These are phyloP conservation scores for Vitis hybrid DNA, from an alignment of 177 flowering plant species.

Conservation along the genomic window DNA sequence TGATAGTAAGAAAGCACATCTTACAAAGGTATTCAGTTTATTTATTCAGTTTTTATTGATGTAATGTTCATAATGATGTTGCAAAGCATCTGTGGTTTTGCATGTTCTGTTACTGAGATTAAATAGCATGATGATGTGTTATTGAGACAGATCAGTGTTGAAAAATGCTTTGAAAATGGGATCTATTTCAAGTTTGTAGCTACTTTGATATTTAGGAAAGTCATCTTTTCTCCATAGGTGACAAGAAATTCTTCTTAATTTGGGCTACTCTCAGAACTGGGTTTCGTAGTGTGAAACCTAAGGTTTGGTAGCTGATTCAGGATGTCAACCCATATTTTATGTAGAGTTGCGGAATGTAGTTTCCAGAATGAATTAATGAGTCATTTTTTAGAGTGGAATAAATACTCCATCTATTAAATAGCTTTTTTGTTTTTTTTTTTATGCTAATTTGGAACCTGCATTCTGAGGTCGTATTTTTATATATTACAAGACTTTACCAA, in stretches of 20 bases:
- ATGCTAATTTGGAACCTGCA: too few species aligned
- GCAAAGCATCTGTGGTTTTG: not conserved
- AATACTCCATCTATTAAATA: too few species aligned
- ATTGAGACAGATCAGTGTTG: not conserved
- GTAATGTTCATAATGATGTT: not conserved
- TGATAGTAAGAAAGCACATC: constrained; percentile 48
- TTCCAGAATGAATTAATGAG: too few species aligned
- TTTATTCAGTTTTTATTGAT: too few species aligned
- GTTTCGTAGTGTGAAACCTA: not conserved
- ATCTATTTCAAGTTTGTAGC: not conserved
- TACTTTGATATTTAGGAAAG: not conserved
- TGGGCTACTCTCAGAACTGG: too few species aligned
- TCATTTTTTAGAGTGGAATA: too few species aligned
- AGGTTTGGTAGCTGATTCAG: not conserved
- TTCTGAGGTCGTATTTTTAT: not conserved
- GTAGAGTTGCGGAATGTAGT: not conserved
- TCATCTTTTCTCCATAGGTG: too few species aligned
- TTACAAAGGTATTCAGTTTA: too few species aligned
- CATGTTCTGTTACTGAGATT: not conserved
- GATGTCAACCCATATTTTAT: not conserved
- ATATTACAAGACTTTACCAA: not conserved
- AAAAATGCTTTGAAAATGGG: not conserved
- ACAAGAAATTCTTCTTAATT: too few species aligned
- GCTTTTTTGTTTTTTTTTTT: too few species aligned
- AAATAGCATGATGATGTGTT: not conserved